phyloP scores from a whole-genome alignment of 116 monocot species.

The Posidonia oceanica region DNA sequence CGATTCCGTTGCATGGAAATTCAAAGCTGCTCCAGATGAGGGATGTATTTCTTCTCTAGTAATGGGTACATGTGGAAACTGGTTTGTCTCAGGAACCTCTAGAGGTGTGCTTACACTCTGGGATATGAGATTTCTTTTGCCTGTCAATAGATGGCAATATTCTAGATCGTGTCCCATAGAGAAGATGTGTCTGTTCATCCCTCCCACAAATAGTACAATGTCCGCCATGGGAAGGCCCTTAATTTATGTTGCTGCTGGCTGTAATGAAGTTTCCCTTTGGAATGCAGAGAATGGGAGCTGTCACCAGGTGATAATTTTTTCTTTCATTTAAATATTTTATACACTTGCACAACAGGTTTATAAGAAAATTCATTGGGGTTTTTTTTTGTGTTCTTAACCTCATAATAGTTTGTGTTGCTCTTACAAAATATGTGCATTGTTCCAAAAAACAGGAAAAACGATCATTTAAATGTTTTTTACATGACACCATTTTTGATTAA shows the following conservation, averaged over 20 bases:
- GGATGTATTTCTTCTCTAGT: conserved; percentile 77
- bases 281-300: conserved; percentile 98
- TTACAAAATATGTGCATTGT: no score
- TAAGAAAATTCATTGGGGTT: no score
- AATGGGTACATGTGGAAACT: conserved; percentile 87
- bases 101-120: conserved; percentile 86
- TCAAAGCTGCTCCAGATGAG: conserved; percentile 55
- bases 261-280: conserved; percentile 97
- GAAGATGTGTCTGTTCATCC: conserved; percentile 60
- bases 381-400: no score
- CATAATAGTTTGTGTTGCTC: no score
- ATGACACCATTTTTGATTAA: no score
- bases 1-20: conserved; percentile 55
- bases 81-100: conserved; percentile 97
- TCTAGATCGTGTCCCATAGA: conserved; percentile 70
- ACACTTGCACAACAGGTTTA: no score
- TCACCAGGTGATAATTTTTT: conserved; percentile 56
- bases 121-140: conserved; percentile 94
- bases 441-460: no score
- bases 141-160: conserved; percentile 97
- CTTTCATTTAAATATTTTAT: not conserved
- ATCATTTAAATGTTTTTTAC: no score
- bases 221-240: conserved; percentile 49
- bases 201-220: conserved; percentile 41
- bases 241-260: conserved; percentile 91